Base-by-base conservation (phyloP, 179 eudicot genomes). In the Spergularia azorica region DNA sequence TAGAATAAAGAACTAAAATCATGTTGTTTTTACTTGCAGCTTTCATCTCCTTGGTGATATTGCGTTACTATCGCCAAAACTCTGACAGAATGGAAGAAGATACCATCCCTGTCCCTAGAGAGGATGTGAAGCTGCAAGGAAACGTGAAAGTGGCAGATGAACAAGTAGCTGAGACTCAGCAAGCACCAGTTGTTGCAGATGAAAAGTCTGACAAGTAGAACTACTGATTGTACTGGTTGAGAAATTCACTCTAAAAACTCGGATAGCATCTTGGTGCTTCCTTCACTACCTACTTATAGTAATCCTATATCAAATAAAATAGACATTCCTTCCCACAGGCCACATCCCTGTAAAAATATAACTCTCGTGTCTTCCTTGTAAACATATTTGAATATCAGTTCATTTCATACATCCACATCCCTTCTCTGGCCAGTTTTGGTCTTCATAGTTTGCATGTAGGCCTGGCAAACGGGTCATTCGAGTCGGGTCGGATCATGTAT, bases 31-130 rank as follows among this genome's bases (percentile, higher is more conserved):
- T 70, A 5, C 11, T 67, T 83, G 86, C 83, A 95, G 98, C 92
- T 57, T 95, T 95, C 67, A 74, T 95, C 63, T 79, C 86, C 75
- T 73, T 92, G 59, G 98, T 95, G 72, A 76, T 95, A 69, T 70
- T 95, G 20, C 91, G 89, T 70, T 87, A 87, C 77, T 75, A 71
- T 72, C 81, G 85, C 64, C 96, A 89, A 77, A 67, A 82, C 67
- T 73, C 83, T n/a, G 83, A 62, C 73, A 72, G 57, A 57, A 59
- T 43, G 69, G 86, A 63, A 60, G 77, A 70, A 77, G 75, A 62
- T 60, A 79, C 32, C 32, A 2, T 26, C 32, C 32, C n/a, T 10
- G 76, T 67, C 67, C 78, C 21, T 0, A 78, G 55, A 73, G 81
- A 80, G 63, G 79, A 76, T 21, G 76, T 62, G 73, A 72, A 87